Conservation (phyloP, 192 early-diverging fungal genomes). For the Diversispora eburnea region DNA sequence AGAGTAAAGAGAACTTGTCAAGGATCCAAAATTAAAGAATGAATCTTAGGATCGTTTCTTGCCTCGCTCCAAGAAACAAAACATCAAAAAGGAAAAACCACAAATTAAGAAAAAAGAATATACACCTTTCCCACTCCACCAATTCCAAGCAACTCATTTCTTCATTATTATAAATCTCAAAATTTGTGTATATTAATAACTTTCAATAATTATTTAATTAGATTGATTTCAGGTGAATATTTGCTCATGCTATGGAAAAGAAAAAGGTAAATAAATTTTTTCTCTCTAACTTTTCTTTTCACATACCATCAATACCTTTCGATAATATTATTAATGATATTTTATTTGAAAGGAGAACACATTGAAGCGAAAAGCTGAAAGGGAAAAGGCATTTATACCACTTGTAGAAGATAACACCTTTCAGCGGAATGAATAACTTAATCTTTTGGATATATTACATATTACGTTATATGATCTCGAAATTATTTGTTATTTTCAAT, state of each 20-base stretch:
- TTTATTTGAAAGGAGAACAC: constrained; percentile 55
- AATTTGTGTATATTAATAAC: not conserved
- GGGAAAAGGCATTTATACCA: constrained; percentile 77
- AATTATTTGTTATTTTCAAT: too few relatives aligned
- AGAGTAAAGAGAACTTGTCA: constrained; percentile 93
- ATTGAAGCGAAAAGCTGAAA: constrained; percentile 64
- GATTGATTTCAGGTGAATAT: constrained; percentile 93
- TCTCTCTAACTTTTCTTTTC: too few relatives aligned
- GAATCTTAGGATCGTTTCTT: constrained; percentile 98
- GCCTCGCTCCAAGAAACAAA: constrained; percentile 93
- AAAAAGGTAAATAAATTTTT: constrained; percentile 52
- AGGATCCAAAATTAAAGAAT: constrained; percentile 88
- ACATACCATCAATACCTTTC: not conserved
- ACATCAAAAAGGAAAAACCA: constrained; percentile 57
- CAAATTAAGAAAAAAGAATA: constrained; percentile 71
- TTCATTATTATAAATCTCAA: not conserved
- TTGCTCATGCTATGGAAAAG: constrained; percentile 60
- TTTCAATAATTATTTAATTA: constrained; percentile 6
- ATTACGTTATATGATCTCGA: too few relatives aligned
- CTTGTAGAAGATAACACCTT: constrained; percentile 58
- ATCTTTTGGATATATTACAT: too few relatives aligned
- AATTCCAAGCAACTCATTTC: constrained; percentile 44
- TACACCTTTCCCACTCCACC: constrained; percentile 90
- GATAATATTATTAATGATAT: not conserved
- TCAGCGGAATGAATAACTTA: too few relatives aligned